These are phyloP conservation scores for Neonectria sp. DNA, from an alignment of 2,329 filamentous ascomycete genomes.

Conservation along the genomic window DNA sequence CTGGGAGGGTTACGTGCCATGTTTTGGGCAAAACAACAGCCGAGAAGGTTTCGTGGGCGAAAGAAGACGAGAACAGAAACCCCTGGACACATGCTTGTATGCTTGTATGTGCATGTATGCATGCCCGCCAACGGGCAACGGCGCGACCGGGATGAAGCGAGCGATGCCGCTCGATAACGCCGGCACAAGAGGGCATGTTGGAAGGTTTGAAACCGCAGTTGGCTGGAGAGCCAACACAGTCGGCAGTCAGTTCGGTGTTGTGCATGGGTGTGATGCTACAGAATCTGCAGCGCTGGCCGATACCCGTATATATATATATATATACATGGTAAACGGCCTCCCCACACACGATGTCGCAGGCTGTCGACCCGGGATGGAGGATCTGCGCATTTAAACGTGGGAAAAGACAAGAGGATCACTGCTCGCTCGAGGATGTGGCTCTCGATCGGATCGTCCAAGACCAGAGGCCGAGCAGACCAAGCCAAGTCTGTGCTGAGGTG, in stretches of 20 bases:
- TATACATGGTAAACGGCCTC: neutral
- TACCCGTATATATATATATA: constrained; percentile 10
- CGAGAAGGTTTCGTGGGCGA: constrained; percentile 7
- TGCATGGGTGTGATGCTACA: neutral
- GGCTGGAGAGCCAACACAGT: neutral
- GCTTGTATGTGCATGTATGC: neutral
- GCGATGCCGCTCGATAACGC: constrained; percentile 6
- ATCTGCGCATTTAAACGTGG: constrained; percentile 1
- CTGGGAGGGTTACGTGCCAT: constrained; percentile 9
- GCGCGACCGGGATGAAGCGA: neutral
- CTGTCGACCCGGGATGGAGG: neutral
- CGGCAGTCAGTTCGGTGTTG: neutral
- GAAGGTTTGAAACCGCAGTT: neutral
- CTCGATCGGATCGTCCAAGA: constrained; percentile 11
- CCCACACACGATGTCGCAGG: neutral
- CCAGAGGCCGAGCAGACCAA: neutral
- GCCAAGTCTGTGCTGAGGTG: constrained; percentile 19
- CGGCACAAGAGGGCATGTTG: constrained; percentile 7
- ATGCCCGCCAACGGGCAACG: neutral
- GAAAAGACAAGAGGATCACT: neutral
- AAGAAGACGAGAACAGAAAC: neutral
- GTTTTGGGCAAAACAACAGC: constrained; percentile 3
- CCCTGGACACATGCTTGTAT: neutral
- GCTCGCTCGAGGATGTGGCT: neutral
- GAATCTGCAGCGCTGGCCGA: constrained; percentile 8